phyloP scores from a whole-genome alignment of 306 rosid species.

The Fagus sylvatica region DNA sequence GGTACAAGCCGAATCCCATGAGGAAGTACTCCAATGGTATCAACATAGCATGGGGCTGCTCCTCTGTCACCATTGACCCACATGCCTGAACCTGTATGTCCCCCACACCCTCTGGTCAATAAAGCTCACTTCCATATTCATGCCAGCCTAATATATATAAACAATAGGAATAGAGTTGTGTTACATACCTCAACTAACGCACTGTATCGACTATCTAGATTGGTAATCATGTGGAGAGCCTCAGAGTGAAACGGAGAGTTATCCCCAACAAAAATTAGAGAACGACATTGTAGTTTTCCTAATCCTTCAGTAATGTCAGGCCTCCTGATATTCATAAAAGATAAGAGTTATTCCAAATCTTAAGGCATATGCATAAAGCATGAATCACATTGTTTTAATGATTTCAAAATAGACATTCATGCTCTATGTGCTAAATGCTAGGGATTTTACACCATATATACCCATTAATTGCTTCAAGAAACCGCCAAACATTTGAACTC shows the following conservation, averaged over 20 bases:
- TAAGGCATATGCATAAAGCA: conserved; percentile 12
- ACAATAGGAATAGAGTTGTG: conserved; percentile 3
- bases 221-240: conserved; percentile 82
- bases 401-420: not conserved
- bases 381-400: conserved; percentile 4
- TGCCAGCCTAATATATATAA: not conserved
- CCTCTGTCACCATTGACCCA: conserved; percentile 96
- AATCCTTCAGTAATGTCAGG: conserved; percentile 70
- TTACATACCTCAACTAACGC: conserved; percentile 87
- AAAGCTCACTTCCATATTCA: conserved; percentile 11
- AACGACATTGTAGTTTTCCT: conserved; percentile 78
- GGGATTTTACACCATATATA: not conserved
- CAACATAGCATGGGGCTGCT: conserved; percentile 98
- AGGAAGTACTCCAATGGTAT: conserved; percentile 90
- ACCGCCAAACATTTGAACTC: conserved; percentile 83
- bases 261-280: conserved; percentile 90
- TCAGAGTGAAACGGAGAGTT: conserved; percentile 80
- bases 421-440: not conserved
- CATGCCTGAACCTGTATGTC: conserved; percentile 87
- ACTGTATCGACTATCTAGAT: conserved; percentile 76
- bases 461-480: conserved; percentile 94
- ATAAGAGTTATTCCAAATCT: conserved; percentile 3
- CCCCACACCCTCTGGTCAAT: conserved; percentile 15
- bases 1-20: conserved; percentile 87
- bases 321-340: conserved; percentile 57